Conservation (phyloP, 495 filamentous ascomycete species). For the Lichina pygmaea region DNA sequence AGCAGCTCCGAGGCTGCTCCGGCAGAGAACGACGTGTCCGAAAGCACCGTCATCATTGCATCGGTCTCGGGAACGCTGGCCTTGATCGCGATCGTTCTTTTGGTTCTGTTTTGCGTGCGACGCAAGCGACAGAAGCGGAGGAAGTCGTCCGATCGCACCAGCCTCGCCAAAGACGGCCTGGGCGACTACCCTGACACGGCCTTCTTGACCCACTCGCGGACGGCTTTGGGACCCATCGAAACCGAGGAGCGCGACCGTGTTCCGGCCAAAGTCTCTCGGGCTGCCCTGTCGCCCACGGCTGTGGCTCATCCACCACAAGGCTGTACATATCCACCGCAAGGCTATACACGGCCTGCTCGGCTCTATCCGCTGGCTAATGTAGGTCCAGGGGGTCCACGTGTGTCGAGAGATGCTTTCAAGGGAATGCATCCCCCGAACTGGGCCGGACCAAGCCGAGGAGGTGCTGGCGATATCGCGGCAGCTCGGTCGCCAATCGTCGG, state of each 20-base stretch:
- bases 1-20: background rate
- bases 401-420: too few species aligned
- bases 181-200: background rate
- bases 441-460: background rate
- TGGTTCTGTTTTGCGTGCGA: background rate
- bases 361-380: background rate
- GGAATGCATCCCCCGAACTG: too few species aligned
- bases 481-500: background rate
- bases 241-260: too few species aligned
- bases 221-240: too few species aligned
- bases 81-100: background rate
- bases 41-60: background rate
- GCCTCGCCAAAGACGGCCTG: background rate
- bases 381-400: too few species aligned
- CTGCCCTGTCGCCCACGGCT: background rate
- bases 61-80: background rate
- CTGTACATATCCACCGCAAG: background rate
- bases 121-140: background rate
- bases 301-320: too few species aligned
- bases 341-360: background rate
- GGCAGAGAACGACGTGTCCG: background rate
- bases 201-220: too few species aligned
- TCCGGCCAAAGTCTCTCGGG: background rate
- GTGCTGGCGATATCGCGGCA: background rate
- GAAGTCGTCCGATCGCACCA: background rate